phyloP scores from a whole-genome alignment of 495 filamentous ascomycete genomes.

The Penicillium dipodomyicola region DNA sequence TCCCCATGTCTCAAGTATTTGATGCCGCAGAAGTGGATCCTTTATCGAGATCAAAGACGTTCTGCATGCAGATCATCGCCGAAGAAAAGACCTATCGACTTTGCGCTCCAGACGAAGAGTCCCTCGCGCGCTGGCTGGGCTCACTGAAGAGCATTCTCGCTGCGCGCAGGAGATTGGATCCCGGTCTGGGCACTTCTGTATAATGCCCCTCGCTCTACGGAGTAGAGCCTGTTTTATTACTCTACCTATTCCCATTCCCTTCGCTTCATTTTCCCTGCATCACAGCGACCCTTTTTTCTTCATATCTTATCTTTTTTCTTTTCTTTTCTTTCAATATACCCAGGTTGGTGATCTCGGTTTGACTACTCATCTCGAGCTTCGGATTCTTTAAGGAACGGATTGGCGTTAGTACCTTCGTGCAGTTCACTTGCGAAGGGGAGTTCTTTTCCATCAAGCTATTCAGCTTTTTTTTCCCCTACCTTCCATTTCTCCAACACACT shows the following conservation, averaged over 20 bases:
- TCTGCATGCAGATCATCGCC: constrained; percentile 91
- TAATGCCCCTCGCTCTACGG: neutral
- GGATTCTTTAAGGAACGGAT: constrained; percentile 4
- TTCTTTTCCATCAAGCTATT: neutral
- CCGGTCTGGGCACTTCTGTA: constrained; percentile 13
- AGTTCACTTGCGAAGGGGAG: neutral
- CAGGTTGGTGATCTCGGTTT: constrained; percentile 7
- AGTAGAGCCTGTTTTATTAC: neutral
- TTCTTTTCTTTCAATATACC: constrained; percentile 13
- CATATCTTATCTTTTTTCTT: neutral
- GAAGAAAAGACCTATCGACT: constrained; percentile 92
- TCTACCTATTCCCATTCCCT: neutral
- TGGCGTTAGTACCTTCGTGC: constrained; percentile 7
- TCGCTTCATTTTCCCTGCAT: neutral
- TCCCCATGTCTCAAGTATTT: constrained; percentile 76
- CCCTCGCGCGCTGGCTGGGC: constrained; percentile 78
- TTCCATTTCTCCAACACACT: neutral
- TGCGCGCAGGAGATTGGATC: constrained; percentile 52
- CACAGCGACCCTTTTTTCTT: neutral
- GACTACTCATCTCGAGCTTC: constrained; percentile 7
- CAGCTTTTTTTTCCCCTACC: neutral
- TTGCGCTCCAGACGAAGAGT: constrained; percentile 78
- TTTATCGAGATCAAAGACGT: constrained; percentile 74
- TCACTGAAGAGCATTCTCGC: constrained; percentile 82
- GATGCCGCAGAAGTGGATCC: constrained; percentile 92